A percentile compares a stretch with the other conserved stretches of the same genome.
These are phyloP conservation scores for Endoconidiophora polonica DNA, from an alignment of 2,329 filamentous ascomycete genomes.

Conservation along the genomic window DNA sequence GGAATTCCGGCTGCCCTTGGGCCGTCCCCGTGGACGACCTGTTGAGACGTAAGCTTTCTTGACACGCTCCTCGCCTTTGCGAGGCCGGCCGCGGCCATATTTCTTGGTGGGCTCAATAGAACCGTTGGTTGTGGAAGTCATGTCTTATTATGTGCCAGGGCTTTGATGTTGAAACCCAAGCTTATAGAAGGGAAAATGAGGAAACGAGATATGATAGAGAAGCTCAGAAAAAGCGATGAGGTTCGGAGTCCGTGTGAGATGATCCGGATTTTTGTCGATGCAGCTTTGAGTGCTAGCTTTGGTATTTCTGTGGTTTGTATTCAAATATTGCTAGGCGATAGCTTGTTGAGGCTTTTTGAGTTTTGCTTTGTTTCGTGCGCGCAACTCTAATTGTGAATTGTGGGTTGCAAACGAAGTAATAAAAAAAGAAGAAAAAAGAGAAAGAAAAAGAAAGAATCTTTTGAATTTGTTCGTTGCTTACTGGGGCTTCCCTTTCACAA, in stretches of 20 bases:
- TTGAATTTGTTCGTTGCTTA: too few relatives aligned
- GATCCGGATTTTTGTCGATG: not conserved
- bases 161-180: not conserved
- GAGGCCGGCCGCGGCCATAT: slow-evolving; percentile 23
- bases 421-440: not conserved
- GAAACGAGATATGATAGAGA: not conserved
- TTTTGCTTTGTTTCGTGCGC: too few relatives aligned
- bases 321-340: not conserved
- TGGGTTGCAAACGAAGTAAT: not conserved
- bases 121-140: slow-evolving; percentile 14
- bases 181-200: not conserved
- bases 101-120: slow-evolving; percentile 11
- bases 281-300: not conserved
- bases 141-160: slow-evolving; percentile 1
- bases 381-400: too few relatives aligned
- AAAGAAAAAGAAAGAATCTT: not conserved
- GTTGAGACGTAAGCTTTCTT: slow-evolving; percentile 23
- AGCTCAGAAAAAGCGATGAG: not conserved
- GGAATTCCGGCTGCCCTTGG: slow-evolving; percentile 20
- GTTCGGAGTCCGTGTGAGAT: not conserved
- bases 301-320: too few relatives aligned
- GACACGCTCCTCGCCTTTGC: slow-evolving; percentile 26
- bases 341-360: not conserved
- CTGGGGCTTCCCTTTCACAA: too few relatives aligned
- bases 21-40: slow-evolving; percentile 28